Conservation (phyloP, 306 rosid genomes). For the Medicago ruthenica region DNA sequence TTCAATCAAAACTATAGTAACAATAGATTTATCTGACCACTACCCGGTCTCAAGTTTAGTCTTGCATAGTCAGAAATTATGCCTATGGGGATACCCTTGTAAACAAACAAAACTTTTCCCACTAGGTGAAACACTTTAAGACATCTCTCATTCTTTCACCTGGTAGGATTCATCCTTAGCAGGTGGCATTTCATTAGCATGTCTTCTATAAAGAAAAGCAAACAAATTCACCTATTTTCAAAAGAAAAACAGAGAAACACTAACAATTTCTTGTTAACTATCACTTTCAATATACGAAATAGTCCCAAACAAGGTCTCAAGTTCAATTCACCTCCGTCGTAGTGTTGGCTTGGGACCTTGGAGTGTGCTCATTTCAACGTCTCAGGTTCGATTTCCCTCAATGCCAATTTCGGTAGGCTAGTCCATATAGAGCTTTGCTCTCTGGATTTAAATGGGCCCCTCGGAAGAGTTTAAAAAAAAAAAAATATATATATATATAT, state of each 20-base stretch:
- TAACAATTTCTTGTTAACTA: not conserved
- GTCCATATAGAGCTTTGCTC: no score
- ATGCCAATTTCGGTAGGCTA: no score
- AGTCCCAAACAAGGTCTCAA: no score
- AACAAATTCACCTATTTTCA: no score
- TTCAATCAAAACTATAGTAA: not conserved
- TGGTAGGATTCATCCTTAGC: not conserved
- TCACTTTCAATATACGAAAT: not conserved
- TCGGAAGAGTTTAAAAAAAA: no score
- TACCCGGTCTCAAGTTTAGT: not conserved
- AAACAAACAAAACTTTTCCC: not conserved
- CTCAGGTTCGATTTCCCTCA: no score
- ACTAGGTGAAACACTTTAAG: not conserved
- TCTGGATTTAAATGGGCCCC: no score
- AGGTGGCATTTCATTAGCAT: constrained; percentile 1
- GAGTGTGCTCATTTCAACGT: no score
- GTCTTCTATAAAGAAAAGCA: not conserved
- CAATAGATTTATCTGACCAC: not conserved
- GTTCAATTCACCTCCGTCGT: no score
- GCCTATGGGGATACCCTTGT: not conserved
- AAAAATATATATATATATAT: no score
- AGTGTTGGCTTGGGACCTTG: no score
- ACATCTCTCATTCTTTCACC: not conserved
- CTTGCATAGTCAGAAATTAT: constrained; percentile 4
- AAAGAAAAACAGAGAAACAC: no score